phyloP scores from a whole-genome alignment of 2,329 filamentous ascomycete species.

The Penicillium sp. region DNA sequence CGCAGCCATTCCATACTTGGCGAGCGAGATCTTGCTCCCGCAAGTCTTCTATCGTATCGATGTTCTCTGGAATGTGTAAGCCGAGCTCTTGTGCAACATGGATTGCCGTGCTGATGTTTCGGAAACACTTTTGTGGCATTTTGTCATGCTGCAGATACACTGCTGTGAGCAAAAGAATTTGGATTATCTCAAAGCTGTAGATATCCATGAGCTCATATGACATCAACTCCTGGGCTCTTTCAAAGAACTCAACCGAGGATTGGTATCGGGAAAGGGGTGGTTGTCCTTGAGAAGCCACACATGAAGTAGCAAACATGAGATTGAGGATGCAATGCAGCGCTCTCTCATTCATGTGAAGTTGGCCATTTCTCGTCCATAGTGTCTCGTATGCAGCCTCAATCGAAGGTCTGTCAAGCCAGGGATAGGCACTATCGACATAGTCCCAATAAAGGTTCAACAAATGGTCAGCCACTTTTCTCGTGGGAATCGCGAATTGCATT shows the following conservation, averaged over 20 bases:
- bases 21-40: slow-evolving; percentile 4
- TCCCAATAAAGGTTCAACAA: slow-evolving; percentile 6
- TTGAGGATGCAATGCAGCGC: slow-evolving; percentile 15
- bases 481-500: background rate
- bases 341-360: slow-evolving; percentile 12
- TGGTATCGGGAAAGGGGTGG: slow-evolving; percentile 1
- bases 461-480: slow-evolving; percentile 5
- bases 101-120: slow-evolving; percentile 6
- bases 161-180: slow-evolving; percentile 8
- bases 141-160: slow-evolving; percentile 8
- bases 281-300: slow-evolving; percentile 10
- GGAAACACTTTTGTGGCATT: slow-evolving; percentile 3
- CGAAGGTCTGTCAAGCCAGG: slow-evolving; percentile 4
- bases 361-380: background rate
- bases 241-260: slow-evolving; percentile 4
- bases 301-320: slow-evolving; percentile 14
- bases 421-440: slow-evolving; percentile 6
- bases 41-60: background rate
- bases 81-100: slow-evolving; percentile 8
- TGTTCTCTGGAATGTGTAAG: slow-evolving; percentile 2
- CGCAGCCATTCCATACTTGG: slow-evolving; percentile 8
- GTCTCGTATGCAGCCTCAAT: slow-evolving; percentile 5
- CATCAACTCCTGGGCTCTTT: slow-evolving; percentile 7
- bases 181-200: slow-evolving; percentile 9
- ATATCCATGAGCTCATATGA: slow-evolving; percentile 5